Evolutionary conservation across 176 grass and related monocot genomes (phyloP).

Genomic region (Aegilops umbellulata): DNA sequence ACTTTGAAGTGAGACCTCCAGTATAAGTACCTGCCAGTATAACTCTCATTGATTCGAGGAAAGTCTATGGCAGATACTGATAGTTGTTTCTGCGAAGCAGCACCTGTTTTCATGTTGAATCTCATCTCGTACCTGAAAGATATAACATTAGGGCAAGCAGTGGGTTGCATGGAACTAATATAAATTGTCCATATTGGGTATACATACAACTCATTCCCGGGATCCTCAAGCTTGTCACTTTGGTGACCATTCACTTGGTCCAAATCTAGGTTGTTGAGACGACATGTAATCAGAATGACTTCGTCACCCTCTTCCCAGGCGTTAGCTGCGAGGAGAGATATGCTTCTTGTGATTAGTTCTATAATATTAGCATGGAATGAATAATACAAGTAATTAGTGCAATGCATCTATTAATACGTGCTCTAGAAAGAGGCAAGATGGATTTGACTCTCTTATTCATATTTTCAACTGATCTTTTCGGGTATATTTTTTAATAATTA

Average conservation of each 20-base stretch:
- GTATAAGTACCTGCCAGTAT: conserved; percentile 65
- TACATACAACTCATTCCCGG: conserved; percentile 74
- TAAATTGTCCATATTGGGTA: background rate
- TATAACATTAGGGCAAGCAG: background rate
- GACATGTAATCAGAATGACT: conserved; percentile 79
- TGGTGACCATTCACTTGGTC: conserved; percentile 64
- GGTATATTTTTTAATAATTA: background rate
- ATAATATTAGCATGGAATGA: background rate
- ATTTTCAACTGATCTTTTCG: background rate
- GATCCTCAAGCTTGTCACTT: conserved; percentile 68
- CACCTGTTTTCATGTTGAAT: conserved; percentile 87
- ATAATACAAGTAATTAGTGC: background rate
- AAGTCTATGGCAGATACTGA: conserved; percentile 93
- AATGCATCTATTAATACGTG: background rate
- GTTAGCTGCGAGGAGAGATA: conserved; percentile 58
- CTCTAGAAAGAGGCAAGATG: background rate
- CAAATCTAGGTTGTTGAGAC: conserved; percentile 76
- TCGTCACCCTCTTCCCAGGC: conserved; percentile 97
- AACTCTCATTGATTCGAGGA: conserved; percentile 87
- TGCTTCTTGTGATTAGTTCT: background rate
- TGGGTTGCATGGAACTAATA: conserved; percentile 24
- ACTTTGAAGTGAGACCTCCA: background rate
- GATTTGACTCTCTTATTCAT: background rate
- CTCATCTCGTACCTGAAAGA: conserved; percentile 83
- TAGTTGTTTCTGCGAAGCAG: conserved; percentile 79